Base-by-base conservation (phyloP, 805 yeast species). In the Starmerella floris region DNA sequence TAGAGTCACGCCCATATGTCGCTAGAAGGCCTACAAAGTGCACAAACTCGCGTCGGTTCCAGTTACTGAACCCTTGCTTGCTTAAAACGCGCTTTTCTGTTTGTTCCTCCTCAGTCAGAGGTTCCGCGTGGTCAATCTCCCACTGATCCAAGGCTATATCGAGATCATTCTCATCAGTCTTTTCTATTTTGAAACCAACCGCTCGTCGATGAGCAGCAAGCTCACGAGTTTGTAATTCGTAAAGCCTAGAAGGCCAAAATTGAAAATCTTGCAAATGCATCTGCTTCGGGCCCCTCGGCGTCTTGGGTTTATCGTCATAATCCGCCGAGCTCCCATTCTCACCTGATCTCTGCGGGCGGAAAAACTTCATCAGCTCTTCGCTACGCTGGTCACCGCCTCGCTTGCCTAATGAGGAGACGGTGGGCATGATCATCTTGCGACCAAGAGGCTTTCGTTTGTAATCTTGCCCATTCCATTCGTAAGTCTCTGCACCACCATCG, bases 401-500 rank as follows among this genome's bases (percentile, higher is more conserved):
- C 30, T 44, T 45, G 30, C 53, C 54, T 9, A 37, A 41, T 11
- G 54, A 40, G 9, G 49, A 33, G 4, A 50, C 47, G 2, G 43
- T 33, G 13, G 51, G 50, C 23, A 45, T 83, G 19, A 53, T 54
- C 30, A 45, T 45, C 20, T 57, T 54, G 27, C 51, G 49, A 4
- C 17, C 10, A 42, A 56, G 53, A 25, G 57, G 51, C 34, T 52
- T 47, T 53, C 76, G 74, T 47, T 88, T 85, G 59, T 79, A 80
- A 53, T 81, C 79, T 52, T 79, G 72, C 16, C 98, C 98, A 56
- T 91, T 85, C 98, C 98, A 88, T 61, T 87, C 95, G 61, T 88
- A 88, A 0, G 95, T 91, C 21, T 79, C 79, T 51, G 84, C 94
- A 28, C 44, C 50, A 6, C 84, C 79, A 10, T 91, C 79, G 55